Evolutionary conservation across 805 yeast species (phyloP), one percentile per base, ranked within the genome.

Genomic region (Saccharomycopsis guyanensis): DNA sequence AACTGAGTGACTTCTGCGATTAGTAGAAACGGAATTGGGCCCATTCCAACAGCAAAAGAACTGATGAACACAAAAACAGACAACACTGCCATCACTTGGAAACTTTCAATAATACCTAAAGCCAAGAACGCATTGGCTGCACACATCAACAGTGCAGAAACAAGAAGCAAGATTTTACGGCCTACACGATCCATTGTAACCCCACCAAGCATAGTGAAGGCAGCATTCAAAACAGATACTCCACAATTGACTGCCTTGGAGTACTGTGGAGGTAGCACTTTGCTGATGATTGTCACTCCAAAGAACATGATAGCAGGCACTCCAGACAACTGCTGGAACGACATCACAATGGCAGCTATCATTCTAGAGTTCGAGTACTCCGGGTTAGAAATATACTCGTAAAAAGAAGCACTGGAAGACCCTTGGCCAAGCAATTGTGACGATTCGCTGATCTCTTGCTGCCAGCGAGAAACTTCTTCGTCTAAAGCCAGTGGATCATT

Each of bases 21-120:
- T 43, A 88, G 65, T 54, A 89, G 65, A 65, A 91, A 91, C 35
- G 98, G 98, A 46, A 91, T 87, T 6, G 98, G 97, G 0, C 98
- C 98, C 51, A 87, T 62, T 0, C 97, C 98, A 29, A 83, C 66
- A 0, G 96, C 97, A 40, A 40, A 40, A 15, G 20, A 16, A 31
- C 33, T 40, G 15, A 40, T 40, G 35, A 40, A 40, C 4, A 29
- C 20, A 35, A 40, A 40, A n/a, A 40, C 31, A 4, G 43, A 16
- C 6, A 40, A 13, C 18, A 40, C 22, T n/a, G 43, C 32, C 15
- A 40, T 10, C 13, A 29, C 18, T 15, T 24, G 29, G 23, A 40
- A 16, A 27, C 23, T 5, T 4, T 40, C 32, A 12, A 18, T 18
- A 18, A 40, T 13, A 4, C 43, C 43, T 16, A 40, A 10, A 4